Conservation (phyloP, 306 rosid species). For the Fagus crenata region DNA sequence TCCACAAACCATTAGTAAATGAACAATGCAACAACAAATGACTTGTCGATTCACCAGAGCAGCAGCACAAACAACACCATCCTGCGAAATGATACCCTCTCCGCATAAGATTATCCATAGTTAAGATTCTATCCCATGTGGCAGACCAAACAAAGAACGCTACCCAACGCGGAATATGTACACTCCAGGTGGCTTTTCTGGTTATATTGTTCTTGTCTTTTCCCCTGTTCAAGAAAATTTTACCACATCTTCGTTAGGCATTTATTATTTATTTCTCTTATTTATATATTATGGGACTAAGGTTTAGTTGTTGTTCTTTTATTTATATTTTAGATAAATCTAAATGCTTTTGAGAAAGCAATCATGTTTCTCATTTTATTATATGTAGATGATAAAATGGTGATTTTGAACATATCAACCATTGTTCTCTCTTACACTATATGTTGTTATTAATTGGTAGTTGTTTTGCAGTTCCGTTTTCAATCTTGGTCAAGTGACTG, state of each 20-base stretch:
- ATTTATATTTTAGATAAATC: not conserved
- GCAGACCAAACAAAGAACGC: too few relatives aligned
- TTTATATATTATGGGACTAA: not conserved
- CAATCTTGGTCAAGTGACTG: constrained; percentile 51
- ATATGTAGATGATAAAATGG: constrained; percentile 11
- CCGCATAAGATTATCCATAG: too few relatives aligned
- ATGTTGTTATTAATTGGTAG: constrained; percentile 25
- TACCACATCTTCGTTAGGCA: not conserved
- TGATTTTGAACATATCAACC: constrained; percentile 17
- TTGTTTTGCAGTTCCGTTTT: constrained; percentile 58
- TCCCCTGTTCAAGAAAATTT: too few relatives aligned
- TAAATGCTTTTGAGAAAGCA: not conserved
- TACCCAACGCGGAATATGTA: too few relatives aligned
- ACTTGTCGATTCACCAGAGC: too few relatives aligned
- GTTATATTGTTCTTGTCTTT: too few relatives aligned
- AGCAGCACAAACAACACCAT: too few relatives aligned
- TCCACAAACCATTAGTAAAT: too few relatives aligned
- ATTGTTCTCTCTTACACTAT: constrained; percentile 21
- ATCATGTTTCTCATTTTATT: constrained; percentile 13
- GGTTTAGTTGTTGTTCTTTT: not conserved
- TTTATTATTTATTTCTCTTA: not conserved
- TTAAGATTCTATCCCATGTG: too few relatives aligned
- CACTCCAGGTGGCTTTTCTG: too few relatives aligned
- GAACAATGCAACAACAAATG: too few relatives aligned
- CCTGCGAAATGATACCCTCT: too few relatives aligned